Conservation (phyloP, 306 rosid species). For the Hylodesmum podocarpum region DNA sequence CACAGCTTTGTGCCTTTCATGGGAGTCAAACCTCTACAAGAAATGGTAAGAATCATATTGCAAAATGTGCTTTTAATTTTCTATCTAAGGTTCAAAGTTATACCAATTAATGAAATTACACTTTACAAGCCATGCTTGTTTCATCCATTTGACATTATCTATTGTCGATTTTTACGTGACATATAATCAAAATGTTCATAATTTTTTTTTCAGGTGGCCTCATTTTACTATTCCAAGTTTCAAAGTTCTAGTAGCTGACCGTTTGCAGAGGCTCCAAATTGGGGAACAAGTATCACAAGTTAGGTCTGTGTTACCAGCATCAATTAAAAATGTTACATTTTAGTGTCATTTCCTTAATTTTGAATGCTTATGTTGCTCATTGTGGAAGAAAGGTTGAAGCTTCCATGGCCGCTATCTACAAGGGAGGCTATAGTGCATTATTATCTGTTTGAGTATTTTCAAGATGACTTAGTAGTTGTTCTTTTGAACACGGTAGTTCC, state of each 20-base stretch:
- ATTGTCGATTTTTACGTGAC: too few relatives aligned
- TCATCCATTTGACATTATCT: background rate
- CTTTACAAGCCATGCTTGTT: background rate
- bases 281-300: conserved; percentile 80
- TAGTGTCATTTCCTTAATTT: conserved; percentile 21
- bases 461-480: conserved; percentile 76
- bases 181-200: conserved; percentile 29
- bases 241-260: conserved; percentile 56
- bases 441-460: conserved; percentile 80
- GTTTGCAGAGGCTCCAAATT: conserved; percentile 65
- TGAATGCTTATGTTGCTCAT: conserved; percentile 45
- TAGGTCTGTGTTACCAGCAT: conserved; percentile 59
- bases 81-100: background rate
- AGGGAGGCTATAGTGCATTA: conserved; percentile 85
- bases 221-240: conserved; percentile 71
- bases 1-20: conserved; percentile 84
- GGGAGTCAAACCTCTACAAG: conserved; percentile 74
- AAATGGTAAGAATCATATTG: conserved; percentile 67
- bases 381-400: conserved; percentile 93
- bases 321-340: background rate
- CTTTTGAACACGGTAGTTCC: conserved; percentile 77
- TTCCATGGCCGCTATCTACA: conserved; percentile 87
- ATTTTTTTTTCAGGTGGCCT: conserved; percentile 78
- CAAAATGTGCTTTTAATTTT: conserved; percentile 1
- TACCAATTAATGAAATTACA: background rate